These are phyloP conservation scores for Pleoardoris graminearum DNA, from an alignment of 2,329 filamentous ascomycete genomes.

Conservation along the genomic window DNA sequence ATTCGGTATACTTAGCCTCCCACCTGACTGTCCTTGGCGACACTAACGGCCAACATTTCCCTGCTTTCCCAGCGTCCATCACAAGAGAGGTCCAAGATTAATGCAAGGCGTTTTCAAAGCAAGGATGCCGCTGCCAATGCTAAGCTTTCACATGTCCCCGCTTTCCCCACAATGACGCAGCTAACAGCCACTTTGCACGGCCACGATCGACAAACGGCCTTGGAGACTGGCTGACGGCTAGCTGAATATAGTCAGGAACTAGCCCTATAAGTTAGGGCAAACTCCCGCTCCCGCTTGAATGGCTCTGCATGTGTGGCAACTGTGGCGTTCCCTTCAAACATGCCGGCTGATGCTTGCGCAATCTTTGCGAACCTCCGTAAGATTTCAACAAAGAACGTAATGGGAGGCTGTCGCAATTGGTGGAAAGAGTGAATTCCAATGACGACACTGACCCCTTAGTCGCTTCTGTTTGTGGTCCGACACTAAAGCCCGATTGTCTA, in stretches of 20 bases:
- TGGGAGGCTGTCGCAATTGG: slow-evolving; percentile 1
- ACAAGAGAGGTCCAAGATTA: slow-evolving; percentile 6
- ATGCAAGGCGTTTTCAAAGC: slow-evolving; percentile 10
- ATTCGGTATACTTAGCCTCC: not conserved
- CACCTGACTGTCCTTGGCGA: not conserved
- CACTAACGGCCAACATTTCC: slow-evolving; percentile 15
- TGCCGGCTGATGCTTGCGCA: slow-evolving; percentile 10
- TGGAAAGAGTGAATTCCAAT: slow-evolving; percentile 4
- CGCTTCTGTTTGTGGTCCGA: slow-evolving; percentile 4
- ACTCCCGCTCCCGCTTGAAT: slow-evolving; percentile 4
- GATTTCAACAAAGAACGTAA: slow-evolving; percentile 9
- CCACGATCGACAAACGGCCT: slow-evolving; percentile 3
- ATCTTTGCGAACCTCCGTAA: not conserved
- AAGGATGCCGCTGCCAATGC: slow-evolving; percentile 15
- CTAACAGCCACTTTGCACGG: slow-evolving; percentile 13
- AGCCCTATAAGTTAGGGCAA: slow-evolving; percentile 12
- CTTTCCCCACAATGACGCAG: slow-evolving; percentile 35
- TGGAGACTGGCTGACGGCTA: not conserved
- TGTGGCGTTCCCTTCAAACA: not conserved
- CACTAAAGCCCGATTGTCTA: not conserved
- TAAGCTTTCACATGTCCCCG: slow-evolving; percentile 31
- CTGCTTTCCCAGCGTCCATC: slow-evolving; percentile 5
- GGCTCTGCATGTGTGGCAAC: slow-evolving; percentile 12
- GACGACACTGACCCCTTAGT: slow-evolving; percentile 5
- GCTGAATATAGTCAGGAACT: slow-evolving; percentile 6